Evolutionary conservation across 768 basidiomycete species (phyloP).

Genomic region (Podaxis carcinomalis): DNA sequence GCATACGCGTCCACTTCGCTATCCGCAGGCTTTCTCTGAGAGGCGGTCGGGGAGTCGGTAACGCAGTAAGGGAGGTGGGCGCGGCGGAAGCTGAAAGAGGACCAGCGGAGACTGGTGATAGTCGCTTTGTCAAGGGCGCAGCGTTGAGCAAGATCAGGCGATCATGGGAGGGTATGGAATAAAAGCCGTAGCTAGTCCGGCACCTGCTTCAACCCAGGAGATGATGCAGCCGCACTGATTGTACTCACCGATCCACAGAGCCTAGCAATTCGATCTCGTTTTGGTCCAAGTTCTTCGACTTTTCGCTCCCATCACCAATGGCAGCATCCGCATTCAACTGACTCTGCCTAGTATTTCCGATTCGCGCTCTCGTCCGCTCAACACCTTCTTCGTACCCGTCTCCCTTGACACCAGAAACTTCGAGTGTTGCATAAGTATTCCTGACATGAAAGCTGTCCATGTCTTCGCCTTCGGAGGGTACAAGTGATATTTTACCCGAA

Average conservation of each 20-base stretch:
- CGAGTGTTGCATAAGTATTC: conserved; percentile 86
- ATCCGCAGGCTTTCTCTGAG: conserved; percentile 75
- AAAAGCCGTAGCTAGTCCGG: conserved; percentile 83
- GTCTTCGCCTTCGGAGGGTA: conserved; percentile 77
- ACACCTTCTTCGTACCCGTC: conserved; percentile 94
- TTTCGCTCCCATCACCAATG: conserved; percentile 54
- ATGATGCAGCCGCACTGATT: conserved; percentile 4
- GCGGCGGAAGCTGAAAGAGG: conserved; percentile 42
- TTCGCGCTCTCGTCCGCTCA: conserved; percentile 78
- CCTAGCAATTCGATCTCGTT: conserved; percentile 70
- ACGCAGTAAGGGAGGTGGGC: conserved; percentile 38
- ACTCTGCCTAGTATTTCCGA: conserved; percentile 24
- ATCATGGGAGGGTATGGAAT: conserved; percentile 74
- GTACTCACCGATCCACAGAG: conserved; percentile 81
- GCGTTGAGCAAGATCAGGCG: conserved; percentile 71
- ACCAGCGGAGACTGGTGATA: conserved; percentile 41
- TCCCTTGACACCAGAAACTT: conserved; percentile 84
- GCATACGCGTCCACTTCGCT: conserved; percentile 93
- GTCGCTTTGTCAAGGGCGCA: conserved; percentile 56
- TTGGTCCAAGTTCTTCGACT: conserved; percentile 60
- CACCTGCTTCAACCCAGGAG: conserved; percentile 9
- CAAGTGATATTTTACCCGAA: conserved; percentile 43
- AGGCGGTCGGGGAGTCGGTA: conserved; percentile 44
- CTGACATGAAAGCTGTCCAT: conserved; percentile 79
- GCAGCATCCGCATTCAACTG: conserved; percentile 56